Evolutionary conservation across 805 yeast species (phyloP), one percentile per base, ranked within the genome.

Genomic region (Kodamaea hsintzibuensis): DNA sequence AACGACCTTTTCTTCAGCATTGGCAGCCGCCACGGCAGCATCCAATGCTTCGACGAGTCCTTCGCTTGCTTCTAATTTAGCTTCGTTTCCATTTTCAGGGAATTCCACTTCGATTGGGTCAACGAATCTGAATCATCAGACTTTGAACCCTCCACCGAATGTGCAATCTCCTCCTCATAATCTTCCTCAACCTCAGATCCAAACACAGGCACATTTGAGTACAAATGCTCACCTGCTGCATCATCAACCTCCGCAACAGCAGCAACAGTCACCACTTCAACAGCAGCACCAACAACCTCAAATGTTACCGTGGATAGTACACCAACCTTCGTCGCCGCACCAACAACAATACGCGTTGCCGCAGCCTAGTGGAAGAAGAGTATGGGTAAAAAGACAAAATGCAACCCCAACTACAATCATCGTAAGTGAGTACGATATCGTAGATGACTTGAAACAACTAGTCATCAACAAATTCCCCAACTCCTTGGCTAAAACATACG

Each of bases 361-460:
- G 2, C 42, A 38, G 42, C 17, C 42, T 16, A 17, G 8, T 6
- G 52, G 51, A 3, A 25, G 51, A 58, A 64, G 89, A 49, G 77
- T 84, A 1, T 84, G 89, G 89, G 80, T 84, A 5, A 77, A 69
- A 51, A 68, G 78, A 42, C 71, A 74, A 0, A 68, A 71, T 18
- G 82, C 82, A 1, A 78, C 77, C 14, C 88, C 98, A 2, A 89
- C 97, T 0, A 82, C 96, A 1, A 70, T 92, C 6, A 65, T 76
- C 54, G 86, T 89, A 16, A 74, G 76, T 14, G 82, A 82, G 30
- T 64, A 68, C 17, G 93, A 89, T 63, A 78, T 91, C 0, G 80
- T 92, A 4, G 98, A 92, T 67, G 97, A 93, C 68, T 73, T 92
- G 61, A 92, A 92, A 63, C 72, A 78, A 9, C 78, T 83, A 55